Base-by-base conservation (phyloP, 257 asterid genomes). In the Nicotiana attenuata region DNA sequence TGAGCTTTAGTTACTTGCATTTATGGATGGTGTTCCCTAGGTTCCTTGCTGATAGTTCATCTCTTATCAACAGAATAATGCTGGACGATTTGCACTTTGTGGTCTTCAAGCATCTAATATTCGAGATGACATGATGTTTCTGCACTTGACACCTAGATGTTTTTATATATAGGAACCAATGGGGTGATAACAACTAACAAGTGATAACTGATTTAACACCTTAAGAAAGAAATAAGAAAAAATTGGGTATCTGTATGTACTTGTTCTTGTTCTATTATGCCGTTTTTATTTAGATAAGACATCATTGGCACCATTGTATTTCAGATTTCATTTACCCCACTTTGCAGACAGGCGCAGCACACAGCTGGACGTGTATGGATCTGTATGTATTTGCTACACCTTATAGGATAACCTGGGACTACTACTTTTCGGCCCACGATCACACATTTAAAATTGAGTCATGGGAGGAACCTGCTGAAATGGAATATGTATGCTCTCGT, bases 321-420 rank as follows among this genome's bases (percentile, higher is more conserved):
- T 14, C 59, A 13, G 35, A 71, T 71, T 64, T 16, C 63, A 64
- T 64, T 64, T 66, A 3, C 14, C 26, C 0, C n/a, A 65, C 41
- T 35, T 78, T 68, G 79, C 91, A 96, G 99, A 94, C 98, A 71
- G 86, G 89, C 59, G 91, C 90, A 86, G 97, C 98, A 41, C 99
- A 94, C 87, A 96, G 99, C 90, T 96, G 98, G 99, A 92, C 98
- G n/a, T 96, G 99, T 73, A 94, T 96, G 98, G 99, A 96, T 90
- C 87, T 96, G 38, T 96, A 94, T 88, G 99, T 96, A 64, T 96
- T 96, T 85, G 99, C 99, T 61, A 96, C 99, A 57, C 99, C 99
- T 68, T 96, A 96, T 83, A 86, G 98, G 87, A 77, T 94, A 83
- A 92, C 98, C n/a, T 96, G 98, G 99, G 99, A 96, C 83, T 96